Evolutionary conservation across 768 basidiomycete genomes (phyloP).

Genomic region (Boletus edulis): DNA sequence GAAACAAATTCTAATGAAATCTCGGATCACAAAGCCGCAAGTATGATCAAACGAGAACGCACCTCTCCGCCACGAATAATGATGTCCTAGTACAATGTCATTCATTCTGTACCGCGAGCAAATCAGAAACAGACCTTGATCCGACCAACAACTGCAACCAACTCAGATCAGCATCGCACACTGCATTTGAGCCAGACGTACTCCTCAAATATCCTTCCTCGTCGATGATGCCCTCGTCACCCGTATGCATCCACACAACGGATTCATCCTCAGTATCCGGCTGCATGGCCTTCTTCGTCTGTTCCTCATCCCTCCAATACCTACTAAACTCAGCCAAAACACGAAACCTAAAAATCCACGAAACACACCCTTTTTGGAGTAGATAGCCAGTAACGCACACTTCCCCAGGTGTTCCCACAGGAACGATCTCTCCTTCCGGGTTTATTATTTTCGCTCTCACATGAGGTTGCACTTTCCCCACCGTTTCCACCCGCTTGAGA

Average conservation of each 20-base stretch:
- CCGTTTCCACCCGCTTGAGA: conserved; percentile 76
- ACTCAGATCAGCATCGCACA: not conserved
- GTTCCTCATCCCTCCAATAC: conserved; percentile 74
- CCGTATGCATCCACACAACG: conserved; percentile 79
- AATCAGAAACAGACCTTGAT: conserved; percentile 53
- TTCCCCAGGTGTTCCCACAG: conserved; percentile 74
- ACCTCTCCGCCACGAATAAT: conserved; percentile 88
- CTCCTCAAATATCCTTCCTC: conserved; percentile 75
- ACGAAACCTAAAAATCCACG: not conserved
- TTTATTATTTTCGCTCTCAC: conserved; percentile 74
- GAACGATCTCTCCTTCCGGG: conserved; percentile 55
- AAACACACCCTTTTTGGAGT: conserved; percentile 69
- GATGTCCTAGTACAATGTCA: conserved; percentile 51
- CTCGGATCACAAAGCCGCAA: not conserved
- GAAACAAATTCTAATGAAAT: conserved; percentile 66
- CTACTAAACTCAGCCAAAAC: conserved; percentile 33
- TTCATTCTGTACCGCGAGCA: not conserved
- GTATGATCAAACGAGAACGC: conserved; percentile 1
- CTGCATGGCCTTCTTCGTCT: conserved; percentile 60
- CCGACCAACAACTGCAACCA: conserved; percentile 63
- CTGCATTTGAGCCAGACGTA: conserved; percentile 33
- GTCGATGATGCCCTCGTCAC: conserved; percentile 80
- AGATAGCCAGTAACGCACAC: conserved; percentile 72
- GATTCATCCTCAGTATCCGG: conserved; percentile 48
- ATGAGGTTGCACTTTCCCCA: conserved; percentile 74